phyloP scores from a whole-genome alignment of 1,139 yeast genomes.

The Arxiozyma slooffiae region DNA sequence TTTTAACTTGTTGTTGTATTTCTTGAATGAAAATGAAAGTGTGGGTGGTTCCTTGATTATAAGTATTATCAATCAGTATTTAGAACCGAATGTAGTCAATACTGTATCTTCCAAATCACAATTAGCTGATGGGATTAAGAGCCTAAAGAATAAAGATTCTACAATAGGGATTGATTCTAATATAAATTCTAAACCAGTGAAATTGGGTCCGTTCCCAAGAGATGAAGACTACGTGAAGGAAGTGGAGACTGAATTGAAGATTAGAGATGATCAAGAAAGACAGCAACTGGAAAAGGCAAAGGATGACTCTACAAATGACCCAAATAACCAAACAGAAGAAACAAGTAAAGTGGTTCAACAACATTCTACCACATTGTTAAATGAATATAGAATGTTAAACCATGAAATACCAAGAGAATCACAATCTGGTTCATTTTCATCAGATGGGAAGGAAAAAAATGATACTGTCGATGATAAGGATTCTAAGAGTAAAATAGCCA shows the following conservation, averaged over 20 bases:
- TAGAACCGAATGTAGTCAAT: constrained; percentile 51
- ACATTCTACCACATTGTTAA: constrained; percentile 11
- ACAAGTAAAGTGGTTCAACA: constrained; percentile 9
- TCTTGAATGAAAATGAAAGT: constrained; percentile 84
- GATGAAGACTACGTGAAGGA: constrained; percentile 82
- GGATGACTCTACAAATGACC: background rate
- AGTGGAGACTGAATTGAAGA: constrained; percentile 70
- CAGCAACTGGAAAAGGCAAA: constrained; percentile 11
- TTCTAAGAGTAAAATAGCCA: constrained; percentile 29
- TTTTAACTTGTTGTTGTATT: constrained; percentile 71
- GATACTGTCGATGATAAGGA: constrained; percentile 6
- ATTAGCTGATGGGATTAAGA: constrained; percentile 28
- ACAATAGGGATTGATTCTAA: constrained; percentile 41
- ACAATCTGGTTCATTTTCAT: background rate
- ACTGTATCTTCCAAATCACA: constrained; percentile 25
- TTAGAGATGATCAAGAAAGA: constrained; percentile 51
- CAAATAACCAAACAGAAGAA: background rate
- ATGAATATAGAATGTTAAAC: constrained; percentile 2
- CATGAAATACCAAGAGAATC: background rate
- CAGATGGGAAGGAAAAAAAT: constrained; percentile 5
- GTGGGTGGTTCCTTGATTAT: constrained; percentile 86
- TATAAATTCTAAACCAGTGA: constrained; percentile 60
- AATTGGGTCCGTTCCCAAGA: constrained; percentile 72
- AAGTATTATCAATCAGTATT: constrained; percentile 74
- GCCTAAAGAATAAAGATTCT: constrained; percentile 38